Base-by-base conservation (phyloP, 495 filamentous ascomycete species). In the Clohesyomyces aquaticus region DNA sequence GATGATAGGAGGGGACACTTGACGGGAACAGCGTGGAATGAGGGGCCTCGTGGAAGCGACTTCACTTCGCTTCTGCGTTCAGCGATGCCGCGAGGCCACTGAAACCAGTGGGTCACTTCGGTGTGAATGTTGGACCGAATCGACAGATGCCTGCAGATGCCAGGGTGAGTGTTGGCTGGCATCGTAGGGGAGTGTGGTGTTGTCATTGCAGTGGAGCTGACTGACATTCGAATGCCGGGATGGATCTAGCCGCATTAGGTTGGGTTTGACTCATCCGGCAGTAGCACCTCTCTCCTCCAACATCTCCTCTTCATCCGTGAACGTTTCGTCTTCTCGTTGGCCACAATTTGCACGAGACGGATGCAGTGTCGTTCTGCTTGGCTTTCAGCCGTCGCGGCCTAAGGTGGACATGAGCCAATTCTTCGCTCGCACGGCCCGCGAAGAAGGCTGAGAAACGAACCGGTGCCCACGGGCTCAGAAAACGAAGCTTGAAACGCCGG, bases 331-430 rank as follows among this genome's bases (percentile, higher is more conserved):
- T 12, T 16, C 21, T 28, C 27, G 25, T 29, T 1, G 27, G 23
- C 49, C 27, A 22, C 18, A 26, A 28, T 52, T 52, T 14, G 49
- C 49, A 29, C 16, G n/a, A 8, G 21, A n/a, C 4, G 22, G 12
- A 29, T 23, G 49, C 9, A 14, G 29, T 56, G 54, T 43, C 54
- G 54, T 56, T 46, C 18, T 21, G 38, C 41, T 56, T 56, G 21
- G 54, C 54, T 56, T 56, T 56, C 29, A 12, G 22, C 54, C 22
- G 45, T 25, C 18, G 21, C 26, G 50, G 1, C n/a, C 50, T 1
- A 12, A 29, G 16, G 4, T 25, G 16, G 16, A 32, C 50, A 53
- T 26, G 28, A 28, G 18, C 32, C 11, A n/a, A 29, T 52, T 27
- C 6, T 26, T 3, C 2, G 49, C 49, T 18, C 49, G 49, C 22